Evolutionary conservation across 2,329 filamentous ascomycete species (phyloP), one percentile per base, ranked within the genome.

Genomic region (Aspergillus quadricinctus): DNA sequence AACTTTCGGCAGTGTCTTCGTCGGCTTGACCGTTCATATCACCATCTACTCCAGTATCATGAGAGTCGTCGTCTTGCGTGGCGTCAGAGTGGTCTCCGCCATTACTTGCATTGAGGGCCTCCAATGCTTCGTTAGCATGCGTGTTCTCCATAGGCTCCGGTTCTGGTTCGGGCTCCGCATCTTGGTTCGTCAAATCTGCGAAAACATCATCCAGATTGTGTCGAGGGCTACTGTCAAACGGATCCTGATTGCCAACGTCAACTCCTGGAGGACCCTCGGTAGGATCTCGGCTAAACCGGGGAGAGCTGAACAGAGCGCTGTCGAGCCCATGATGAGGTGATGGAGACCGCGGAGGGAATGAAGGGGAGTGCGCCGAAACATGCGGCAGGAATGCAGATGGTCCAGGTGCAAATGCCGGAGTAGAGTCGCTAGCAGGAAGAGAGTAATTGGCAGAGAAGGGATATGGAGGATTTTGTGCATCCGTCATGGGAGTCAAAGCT

Each of bases 41-140:
- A 35, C 60, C 66, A 54, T 57, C 66, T 35, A 51, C 45, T 51
- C 64, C 68, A 23, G 58, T 64, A 23, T 59, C 63, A 28, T 55
- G 63, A 40, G 57, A 55, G 14, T 62, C 61, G 10, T 65, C 67
- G 4, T 69, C 67, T 29, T 65, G 57, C 25, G 66, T 56, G n/a
- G 71, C 68, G 6, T 64, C 64, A 25, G 69, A 66, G 43, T 65
- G 65, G 46, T 71, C 72, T 27, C 69, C 69, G 19, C 67, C 69
- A 45, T 73, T 72, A 57, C 72, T 72, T 27, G 71, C 75, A 56
- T 75, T 70, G 14, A 77, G 69, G 23, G 67, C 73, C 56, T 79
- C 77, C 21, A 79, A 64, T 3, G 77, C 77, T 61, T 79, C 77
- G 43, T 75, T 77, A 7, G 76, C 76, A 61, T 79, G 76, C n/a